Base-by-base conservation (phyloP, 129 eudicot species). In the Chrysanthemum makinoi region DNA sequence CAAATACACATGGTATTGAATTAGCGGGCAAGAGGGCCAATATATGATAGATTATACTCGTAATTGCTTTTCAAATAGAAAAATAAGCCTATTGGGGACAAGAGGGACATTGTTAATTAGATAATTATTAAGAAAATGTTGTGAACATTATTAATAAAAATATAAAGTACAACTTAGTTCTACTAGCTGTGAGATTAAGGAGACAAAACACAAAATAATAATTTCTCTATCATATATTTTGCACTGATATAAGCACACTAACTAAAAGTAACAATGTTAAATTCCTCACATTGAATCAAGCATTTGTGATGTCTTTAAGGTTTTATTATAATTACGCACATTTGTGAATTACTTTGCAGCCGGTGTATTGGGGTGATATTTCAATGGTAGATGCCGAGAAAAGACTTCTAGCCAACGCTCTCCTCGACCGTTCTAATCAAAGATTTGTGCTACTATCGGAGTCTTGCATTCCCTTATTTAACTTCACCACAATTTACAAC, bases 321-420 rank as follows among this genome's bases (percentile, higher is more conserved):
- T 33, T 4, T 33, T 33, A 33, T 33, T 33, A 4, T 3, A 33
- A 4, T 5, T 3, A 33, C 4, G 39, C 39, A 33, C 39, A 33
- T 33, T 33, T 22, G 24, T 39, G 10, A 44, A 12, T 71, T 24
- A 24, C 46, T 48, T 68, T 52, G 73, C 80, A 80, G 84, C 84
- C 84, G 10, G 73, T 80, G 60, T 63, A 51, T 6, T 75, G 84
- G 84, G 84, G 84, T 22, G 75, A 55, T 19, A 75, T 80, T 14
- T 80, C 80, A 2, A 80, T 80, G 84, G 65, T 80, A 5, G 84
- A 80, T 69, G 84, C 84, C 2, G 84, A 80, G 67, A 54, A 80
- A 69, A 62, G 84, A 35, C 72, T 80, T 13, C 65, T 80, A 46
- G 77, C 84, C 14, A 80, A 75, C 4, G 80, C 84, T 9, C 84